Conservation (phyloP, 1,284 basidiomycete genomes). For the Cutaneotrichosporon spelunceum region DNA sequence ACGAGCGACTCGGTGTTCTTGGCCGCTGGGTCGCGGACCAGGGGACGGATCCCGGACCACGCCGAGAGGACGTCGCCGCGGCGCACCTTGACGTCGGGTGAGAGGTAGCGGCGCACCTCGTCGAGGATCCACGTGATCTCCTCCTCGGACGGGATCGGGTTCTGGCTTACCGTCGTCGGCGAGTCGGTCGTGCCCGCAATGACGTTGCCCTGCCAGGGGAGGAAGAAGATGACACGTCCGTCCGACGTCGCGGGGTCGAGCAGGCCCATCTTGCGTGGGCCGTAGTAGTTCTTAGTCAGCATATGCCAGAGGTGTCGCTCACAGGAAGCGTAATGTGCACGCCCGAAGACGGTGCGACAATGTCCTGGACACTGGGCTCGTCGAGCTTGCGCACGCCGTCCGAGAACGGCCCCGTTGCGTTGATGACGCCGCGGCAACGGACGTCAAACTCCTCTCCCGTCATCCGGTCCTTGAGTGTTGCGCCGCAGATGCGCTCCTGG, state of each 20-base stretch:
- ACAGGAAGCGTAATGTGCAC: slow-evolving; percentile 90
- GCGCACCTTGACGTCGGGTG: slow-evolving; percentile 87
- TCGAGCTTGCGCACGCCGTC: slow-evolving; percentile 85
- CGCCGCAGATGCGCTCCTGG: slow-evolving; percentile 65
- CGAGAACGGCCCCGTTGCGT: slow-evolving; percentile 92
- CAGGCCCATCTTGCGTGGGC: slow-evolving; percentile 90
- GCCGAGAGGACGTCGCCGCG: slow-evolving; percentile 96
- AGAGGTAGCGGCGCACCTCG: slow-evolving; percentile 77
- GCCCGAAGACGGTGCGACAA: slow-evolving; percentile 88
- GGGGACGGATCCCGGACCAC: slow-evolving; percentile 87
- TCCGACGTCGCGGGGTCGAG: slow-evolving; percentile 94
- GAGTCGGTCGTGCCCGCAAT: slow-evolving; percentile 97
- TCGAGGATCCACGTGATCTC: slow-evolving; percentile 97
- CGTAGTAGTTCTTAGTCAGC: slow-evolving; percentile 72
- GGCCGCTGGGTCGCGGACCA: slow-evolving; percentile 79
- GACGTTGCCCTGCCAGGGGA: slow-evolving; percentile 97
- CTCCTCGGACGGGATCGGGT: slow-evolving; percentile 83
- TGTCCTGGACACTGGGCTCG: slow-evolving; percentile 74
- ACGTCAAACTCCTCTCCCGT: slow-evolving; percentile 74
- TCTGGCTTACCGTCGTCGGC: slow-evolving; percentile 69
- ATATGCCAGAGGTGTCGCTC: slow-evolving; percentile 9
- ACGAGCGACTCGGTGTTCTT: slow-evolving; percentile 84
- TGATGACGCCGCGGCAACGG: slow-evolving; percentile 87
- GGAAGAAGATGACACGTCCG: slow-evolving; percentile 96
- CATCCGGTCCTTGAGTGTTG: slow-evolving; percentile 73